Base-by-base conservation (phyloP, 2,329 filamentous ascomycete genomes). In the Microdochium bolleyi region DNA sequence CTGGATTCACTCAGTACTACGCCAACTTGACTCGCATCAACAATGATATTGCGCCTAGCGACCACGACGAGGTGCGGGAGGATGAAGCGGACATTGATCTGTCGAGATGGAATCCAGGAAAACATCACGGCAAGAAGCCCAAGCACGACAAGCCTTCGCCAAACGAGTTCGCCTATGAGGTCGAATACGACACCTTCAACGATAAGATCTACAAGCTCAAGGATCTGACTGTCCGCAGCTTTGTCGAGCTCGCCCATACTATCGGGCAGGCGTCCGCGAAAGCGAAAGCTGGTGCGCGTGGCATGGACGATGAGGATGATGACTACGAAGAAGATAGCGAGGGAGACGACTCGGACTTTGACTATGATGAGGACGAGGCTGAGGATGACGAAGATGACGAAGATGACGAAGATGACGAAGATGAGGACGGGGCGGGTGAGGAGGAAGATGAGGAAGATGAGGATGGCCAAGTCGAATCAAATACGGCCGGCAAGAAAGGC, bases 1-100 rank as follows among this genome's bases (percentile, higher is more conserved):
- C 87, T 2, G 84, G 89, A 4, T 96, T 90, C 68, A 90, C 84
- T 3, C 94, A 99, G 63, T 96, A 95, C 68, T 96, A 84, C 68
- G 91, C 92, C 55, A 99, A 99, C 67, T 73, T 99, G n/a, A 97
- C 92, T 0, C 73, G 82, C 54, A 85, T 96, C 70, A 95, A 97
- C 70, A 88, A 91, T 60, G 82, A 88, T 55, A 77, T 84, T 49
- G 63, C 22, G n/a, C 24, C 69, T 1, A 60, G 59, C 19, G 62
- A 67, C 10, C 67, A 66, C 7, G 53, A 60, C 14, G 49, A 53
- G 8, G 56, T 30, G 27, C 5, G 11, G 27, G 5, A 5, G 27
- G 27, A 55, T 2, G 57, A 69, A 5, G 63, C 67, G 2, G 57
- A 62, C 2, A 53, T 61, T n/a, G 67, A 68, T 8, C 48, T 63